Base-by-base conservation (phyloP, 2,329 filamentous ascomycete genomes). In the Neopestalotiopsis sp. region DNA sequence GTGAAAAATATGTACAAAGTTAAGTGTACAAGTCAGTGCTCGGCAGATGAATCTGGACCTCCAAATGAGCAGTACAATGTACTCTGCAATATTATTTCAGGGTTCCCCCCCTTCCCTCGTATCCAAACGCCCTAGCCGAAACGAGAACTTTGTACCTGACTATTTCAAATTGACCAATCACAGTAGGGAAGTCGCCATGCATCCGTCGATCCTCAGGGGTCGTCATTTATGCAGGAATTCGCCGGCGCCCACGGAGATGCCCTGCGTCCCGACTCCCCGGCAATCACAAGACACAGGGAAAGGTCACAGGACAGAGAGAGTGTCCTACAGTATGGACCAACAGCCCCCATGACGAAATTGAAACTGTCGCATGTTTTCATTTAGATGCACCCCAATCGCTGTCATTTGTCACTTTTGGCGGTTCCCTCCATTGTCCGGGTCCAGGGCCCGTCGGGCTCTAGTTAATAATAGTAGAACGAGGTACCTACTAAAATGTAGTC, bases 331-430 rank as follows among this genome's bases (percentile, higher is more conserved):
- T 38, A 38, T 7, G 6, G 34, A 38, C 34, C 34, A 38, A 38
- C 34, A 38, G 34, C 40, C 28, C 62, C 49, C 63, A 66, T 66
- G 49, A 66, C 63, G 63, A 45, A 34, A 58, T 66, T 66, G 63
- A 66, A 66, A 66, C 63, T 66, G 63, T 58, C 49, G 63, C 61
- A 40, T 49, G 61, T 64, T 66, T 58, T 56, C 62, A 45, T 30
- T 53, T 65, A 65, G 62, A 65, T 65, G 45, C 62, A 53, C 62
- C 34, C 17, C 59, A 40, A 13, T 40, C 32, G 14, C 59, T 17
- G 32, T 40, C 30, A 34, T 34, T 38, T n/a, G 59, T 45, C 61
- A 38, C 42, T 34, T 62, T 13, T 20, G 12, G 32, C 12, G 6
- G 5, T n/a, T 12, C 14, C 24, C 14, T 5, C 20, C 34, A 14